Evolutionary conservation across 2,329 filamentous ascomycete species (phyloP), one percentile per base, ranked within the genome.

Genomic region (Fusarium buxicola): DNA sequence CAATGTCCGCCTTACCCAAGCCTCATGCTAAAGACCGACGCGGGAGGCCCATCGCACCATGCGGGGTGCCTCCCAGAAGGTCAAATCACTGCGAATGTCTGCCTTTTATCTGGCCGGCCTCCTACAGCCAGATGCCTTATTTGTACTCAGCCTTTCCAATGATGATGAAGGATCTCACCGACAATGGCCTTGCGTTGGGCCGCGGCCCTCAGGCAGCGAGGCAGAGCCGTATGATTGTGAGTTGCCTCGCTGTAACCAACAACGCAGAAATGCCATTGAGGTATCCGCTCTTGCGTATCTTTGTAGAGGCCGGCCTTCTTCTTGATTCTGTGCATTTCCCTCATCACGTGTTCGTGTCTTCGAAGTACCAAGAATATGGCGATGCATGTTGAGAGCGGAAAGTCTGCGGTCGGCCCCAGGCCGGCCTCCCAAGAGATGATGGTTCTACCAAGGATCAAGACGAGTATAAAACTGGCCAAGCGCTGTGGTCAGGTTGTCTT

Each of bases 11-110:
- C 55, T 63, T 24, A n/a, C 21, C 48, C 8, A 52, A 66, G 63
- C 41, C 62, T 44, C 50, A 51, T 57, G 58, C 25, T 24, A 51
- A 41, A 15, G 63, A 55, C 63, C 63, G 53, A 27, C 30, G 16
- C 53, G 44, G 61, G 68, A 66, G 68, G 68, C 68, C 68, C 49
- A 68, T 57, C 68, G 48, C 55, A 54, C 35, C n/a, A 62, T 65
- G 61, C 51, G 39, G 61, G 61, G 38, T 61, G 58, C 32, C 12
- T 31, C 39, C 45, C 25, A 62, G 48, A 24, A 30, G 21, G 21
- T 21, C 21, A 21, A 6, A 6, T 21, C 21, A 21, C 21, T 21
- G 6, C 21, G 4, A 21, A 21, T 21, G 21, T 15, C 36, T 44
- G 16, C 41, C 47, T 56, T n/a, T 36, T 24, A 24, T 25, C 11